phyloP scores from a whole-genome alignment of 1,139 yeast genomes.

The Ogataea hybrid region DNA sequence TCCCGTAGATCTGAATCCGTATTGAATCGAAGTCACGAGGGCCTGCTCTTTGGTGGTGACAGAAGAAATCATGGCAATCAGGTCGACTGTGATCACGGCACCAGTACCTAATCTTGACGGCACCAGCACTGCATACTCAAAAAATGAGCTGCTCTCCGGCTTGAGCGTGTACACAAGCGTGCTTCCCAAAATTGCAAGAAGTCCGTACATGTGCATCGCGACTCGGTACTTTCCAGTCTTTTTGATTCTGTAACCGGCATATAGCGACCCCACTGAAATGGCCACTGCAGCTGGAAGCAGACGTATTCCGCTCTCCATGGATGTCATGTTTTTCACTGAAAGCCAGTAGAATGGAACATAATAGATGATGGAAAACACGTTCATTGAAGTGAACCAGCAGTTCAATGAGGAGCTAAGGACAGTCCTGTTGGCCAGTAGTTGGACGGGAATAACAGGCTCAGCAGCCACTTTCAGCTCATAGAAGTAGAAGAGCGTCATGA shows the following conservation, averaged over 20 bases:
- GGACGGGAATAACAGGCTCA: slow-evolving; percentile 34
- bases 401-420: slow-evolving; percentile 31
- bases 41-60: slow-evolving; percentile 42
- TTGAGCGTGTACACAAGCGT: slow-evolving; percentile 5
- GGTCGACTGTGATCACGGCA: slow-evolving; percentile 39
- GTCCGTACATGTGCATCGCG: slow-evolving; percentile 12
- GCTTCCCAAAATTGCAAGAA: slow-evolving; percentile 31
- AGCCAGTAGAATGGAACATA: slow-evolving; percentile 33
- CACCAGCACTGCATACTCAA: slow-evolving; percentile 36
- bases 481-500: slow-evolving; percentile 21
- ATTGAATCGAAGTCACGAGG: slow-evolving; percentile 45
- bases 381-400: slow-evolving; percentile 37
- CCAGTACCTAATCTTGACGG: slow-evolving; percentile 41
- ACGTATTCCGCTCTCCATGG: slow-evolving; percentile 36
- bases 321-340: slow-evolving; percentile 29
- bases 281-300: slow-evolving; percentile 27
- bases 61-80: slow-evolving; percentile 34
- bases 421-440: slow-evolving; percentile 28
- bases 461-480: slow-evolving; percentile 23
- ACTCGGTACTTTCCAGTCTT: slow-evolving; percentile 14
- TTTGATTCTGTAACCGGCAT: slow-evolving; percentile 20
- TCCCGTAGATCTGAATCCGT: slow-evolving; percentile 45
- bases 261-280: slow-evolving; percentile 15
- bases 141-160: slow-evolving; percentile 16
- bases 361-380: slow-evolving; percentile 29